Percentiles rank a stretch among this genome's conserved stretches.
Conservation (phyloP, 257 asterid species). For the Thymus mandschuricus region DNA sequence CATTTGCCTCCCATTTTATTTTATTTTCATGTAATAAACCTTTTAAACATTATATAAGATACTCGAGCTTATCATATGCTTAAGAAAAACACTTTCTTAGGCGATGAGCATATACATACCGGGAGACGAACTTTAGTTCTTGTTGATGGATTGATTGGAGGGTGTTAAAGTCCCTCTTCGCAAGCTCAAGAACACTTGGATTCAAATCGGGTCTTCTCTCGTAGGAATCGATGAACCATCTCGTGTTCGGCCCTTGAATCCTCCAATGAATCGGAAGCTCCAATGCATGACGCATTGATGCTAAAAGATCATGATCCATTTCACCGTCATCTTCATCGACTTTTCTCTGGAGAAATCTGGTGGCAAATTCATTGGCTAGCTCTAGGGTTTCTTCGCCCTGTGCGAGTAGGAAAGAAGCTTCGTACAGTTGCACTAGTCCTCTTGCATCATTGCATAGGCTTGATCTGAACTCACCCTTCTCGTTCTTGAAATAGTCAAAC, state of each 20-base stretch:
- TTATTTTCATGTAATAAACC: no score
- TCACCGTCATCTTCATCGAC: neutral
- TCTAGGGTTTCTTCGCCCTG: constrained; percentile 47
- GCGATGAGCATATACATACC: neutral
- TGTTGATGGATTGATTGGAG: constrained; percentile 37
- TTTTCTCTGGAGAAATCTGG: constrained; percentile 14
- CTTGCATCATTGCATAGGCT: constrained; percentile 28
- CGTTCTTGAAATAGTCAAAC: constrained; percentile 41
- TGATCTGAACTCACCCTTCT: constrained; percentile 36
- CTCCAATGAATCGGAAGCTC: constrained; percentile 54
- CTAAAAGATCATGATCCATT: neutral
- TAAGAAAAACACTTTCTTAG: neutral
- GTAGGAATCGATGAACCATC: constrained; percentile 42
- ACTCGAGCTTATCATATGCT: no score
- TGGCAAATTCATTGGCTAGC: constrained; percentile 16
- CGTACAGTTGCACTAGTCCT: constrained; percentile 50
- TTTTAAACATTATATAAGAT: no score
- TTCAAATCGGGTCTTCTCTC: constrained; percentile 16
- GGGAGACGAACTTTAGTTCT: constrained; percentile 38
- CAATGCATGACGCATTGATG: constrained; percentile 29
- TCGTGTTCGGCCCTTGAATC: constrained; percentile 37
- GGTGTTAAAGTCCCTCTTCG: constrained; percentile 50
- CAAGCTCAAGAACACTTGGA: constrained; percentile 39
- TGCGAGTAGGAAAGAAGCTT: constrained; percentile 47
- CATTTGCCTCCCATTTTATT: no score